Evolutionary conservation across 2,329 filamentous ascomycete species (phyloP).

Genomic region (Macrophomina tecta): DNA sequence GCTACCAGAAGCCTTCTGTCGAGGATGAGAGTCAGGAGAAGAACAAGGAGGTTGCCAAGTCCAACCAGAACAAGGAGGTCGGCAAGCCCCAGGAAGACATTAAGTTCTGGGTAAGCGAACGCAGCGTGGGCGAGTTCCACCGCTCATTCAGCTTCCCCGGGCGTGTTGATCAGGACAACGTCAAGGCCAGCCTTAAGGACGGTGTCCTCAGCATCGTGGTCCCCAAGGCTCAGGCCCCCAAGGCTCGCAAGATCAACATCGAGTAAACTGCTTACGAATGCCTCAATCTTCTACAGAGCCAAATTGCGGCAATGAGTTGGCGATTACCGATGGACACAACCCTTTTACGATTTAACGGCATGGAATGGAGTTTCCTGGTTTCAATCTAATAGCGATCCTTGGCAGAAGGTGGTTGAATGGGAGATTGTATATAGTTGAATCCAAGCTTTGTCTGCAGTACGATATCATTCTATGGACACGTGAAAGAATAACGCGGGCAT

Average conservation of each 20-base stretch:
- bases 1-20: constrained; percentile 62
- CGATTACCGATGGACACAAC: background rate
- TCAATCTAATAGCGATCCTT: background rate
- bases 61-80: constrained; percentile 45
- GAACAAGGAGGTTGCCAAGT: constrained; percentile 37
- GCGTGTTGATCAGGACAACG: constrained; percentile 64
- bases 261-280: constrained; percentile 48
- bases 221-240: constrained; percentile 59
- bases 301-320: background rate
- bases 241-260: constrained; percentile 61
- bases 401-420: no score
- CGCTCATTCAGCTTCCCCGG: constrained; percentile 65
- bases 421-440: no score
- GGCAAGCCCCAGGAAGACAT: constrained; percentile 47
- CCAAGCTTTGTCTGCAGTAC: no score
- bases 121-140: constrained; percentile 64
- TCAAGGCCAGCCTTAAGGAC: constrained; percentile 66
- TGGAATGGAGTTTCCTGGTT: background rate
- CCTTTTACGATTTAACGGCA: background rate
- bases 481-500: no score
- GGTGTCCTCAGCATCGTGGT: constrained; percentile 64
- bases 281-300: background rate
- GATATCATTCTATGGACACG: no score
- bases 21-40: constrained; percentile 61
- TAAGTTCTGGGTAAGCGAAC: constrained; percentile 74